Percentiles rank a stretch among this genome's conserved stretches.
Evolutionary conservation across 371 early-diverging fungal genomes (phyloP).

Genomic region (Mucor racemosus): DNA sequence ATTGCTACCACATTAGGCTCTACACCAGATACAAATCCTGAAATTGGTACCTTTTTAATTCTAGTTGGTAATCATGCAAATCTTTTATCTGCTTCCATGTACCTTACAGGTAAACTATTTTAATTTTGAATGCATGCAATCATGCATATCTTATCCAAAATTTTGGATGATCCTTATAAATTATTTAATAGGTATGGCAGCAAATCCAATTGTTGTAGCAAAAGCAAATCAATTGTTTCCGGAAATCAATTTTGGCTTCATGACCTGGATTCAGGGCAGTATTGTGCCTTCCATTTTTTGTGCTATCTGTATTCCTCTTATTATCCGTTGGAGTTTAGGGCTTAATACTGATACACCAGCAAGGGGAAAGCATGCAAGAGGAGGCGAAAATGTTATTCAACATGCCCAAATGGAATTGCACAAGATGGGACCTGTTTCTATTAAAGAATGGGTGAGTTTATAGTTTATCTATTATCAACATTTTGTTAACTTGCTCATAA

Average conservation of each 20-base stretch:
- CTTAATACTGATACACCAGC: slow-evolving; percentile 22
- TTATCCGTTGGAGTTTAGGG: slow-evolving; percentile 39
- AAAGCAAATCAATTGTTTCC: slow-evolving; percentile 58
- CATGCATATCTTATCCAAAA: background rate
- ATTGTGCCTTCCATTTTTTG: slow-evolving; percentile 55
- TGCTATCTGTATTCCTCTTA: slow-evolving; percentile 45
- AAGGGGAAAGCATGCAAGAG: slow-evolving; percentile 23
- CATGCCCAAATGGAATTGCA: slow-evolving; percentile 29
- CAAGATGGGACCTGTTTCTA: slow-evolving; percentile 29
- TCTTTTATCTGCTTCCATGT: slow-evolving; percentile 67
- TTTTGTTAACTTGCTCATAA: background rate
- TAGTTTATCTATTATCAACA: background rate
- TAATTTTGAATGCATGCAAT: background rate
- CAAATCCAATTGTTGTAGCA: slow-evolving; percentile 67
- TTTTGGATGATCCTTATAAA: too few relatives aligned
- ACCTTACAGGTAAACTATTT: slow-evolving; percentile 53
- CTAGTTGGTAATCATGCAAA: slow-evolving; percentile 67
- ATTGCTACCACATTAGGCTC: slow-evolving; percentile 60
- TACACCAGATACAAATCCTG: slow-evolving; percentile 36
- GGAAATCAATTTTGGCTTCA: slow-evolving; percentile 59
- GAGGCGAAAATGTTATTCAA: slow-evolving; percentile 24
- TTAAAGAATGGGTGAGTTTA: slow-evolving; percentile 29
- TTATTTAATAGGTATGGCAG: slow-evolving; percentile 59
- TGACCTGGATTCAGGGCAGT: slow-evolving; percentile 63
- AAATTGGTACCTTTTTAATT: slow-evolving; percentile 57